Evolutionary conservation across 176 grass and related monocot genomes (phyloP).

Genomic region (Leersia perrieri): DNA sequence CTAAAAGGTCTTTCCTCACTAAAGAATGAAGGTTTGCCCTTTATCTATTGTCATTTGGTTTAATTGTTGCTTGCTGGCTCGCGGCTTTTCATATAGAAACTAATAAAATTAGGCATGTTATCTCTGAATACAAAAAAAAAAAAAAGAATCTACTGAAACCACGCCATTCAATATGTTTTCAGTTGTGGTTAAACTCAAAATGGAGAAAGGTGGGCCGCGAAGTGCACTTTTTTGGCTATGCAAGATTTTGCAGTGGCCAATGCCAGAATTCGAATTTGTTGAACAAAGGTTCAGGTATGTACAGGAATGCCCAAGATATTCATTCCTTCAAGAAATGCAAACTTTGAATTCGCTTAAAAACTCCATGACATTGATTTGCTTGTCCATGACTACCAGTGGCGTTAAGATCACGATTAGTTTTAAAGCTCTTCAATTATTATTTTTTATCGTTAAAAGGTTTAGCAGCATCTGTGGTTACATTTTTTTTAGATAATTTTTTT

Average conservation of each 20-base stretch:
- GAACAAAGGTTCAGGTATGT: conserved; percentile 68
- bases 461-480: too few relatives aligned
- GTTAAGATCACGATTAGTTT: too few relatives aligned
- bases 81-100: neutral
- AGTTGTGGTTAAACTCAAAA: conserved; percentile 31
- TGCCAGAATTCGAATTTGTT: conserved; percentile 70
- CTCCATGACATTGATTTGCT: too few relatives aligned
- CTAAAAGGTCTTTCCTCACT: conserved; percentile 21
- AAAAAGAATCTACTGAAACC: neutral
- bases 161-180: neutral
- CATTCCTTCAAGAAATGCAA: neutral
- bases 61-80: neutral
- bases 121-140: neutral
- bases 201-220: conserved; percentile 68
- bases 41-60: conserved; percentile 18
- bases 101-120: conserved; percentile 14
- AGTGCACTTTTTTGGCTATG: conserved; percentile 78
- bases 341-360: conserved; percentile 21
- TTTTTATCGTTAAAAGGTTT: neutral
- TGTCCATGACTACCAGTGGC: too few relatives aligned
- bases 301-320: neutral
- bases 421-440: neutral
- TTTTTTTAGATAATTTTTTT: too few relatives aligned
- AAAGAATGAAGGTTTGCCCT: conserved; percentile 35
- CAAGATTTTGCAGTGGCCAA: conserved; percentile 79